Evolutionary conservation across 2,329 filamentous ascomycete species (phyloP).

Genomic region (Stagonosporopsis rhizophila): DNA sequence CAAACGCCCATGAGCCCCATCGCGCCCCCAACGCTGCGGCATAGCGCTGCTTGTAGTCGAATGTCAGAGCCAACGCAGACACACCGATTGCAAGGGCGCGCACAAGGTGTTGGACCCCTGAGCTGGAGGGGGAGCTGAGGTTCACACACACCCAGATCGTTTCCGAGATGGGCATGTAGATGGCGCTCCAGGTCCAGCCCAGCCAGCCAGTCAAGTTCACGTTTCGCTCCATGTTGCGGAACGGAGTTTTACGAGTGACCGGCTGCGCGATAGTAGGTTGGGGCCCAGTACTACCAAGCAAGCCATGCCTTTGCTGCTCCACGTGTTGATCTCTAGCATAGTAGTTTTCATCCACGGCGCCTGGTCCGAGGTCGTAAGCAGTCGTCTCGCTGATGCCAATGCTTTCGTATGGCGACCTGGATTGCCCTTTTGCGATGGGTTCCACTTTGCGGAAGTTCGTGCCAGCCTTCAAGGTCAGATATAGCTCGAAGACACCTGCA

Average conservation of each 20-base stretch:
- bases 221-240: neutral
- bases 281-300: neutral
- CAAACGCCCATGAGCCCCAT: constrained; percentile 17
- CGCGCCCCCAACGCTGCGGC: constrained; percentile 3
- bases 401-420: neutral
- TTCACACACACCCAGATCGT: constrained; percentile 15
- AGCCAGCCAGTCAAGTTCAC: constrained; percentile 9
- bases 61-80: constrained; percentile 16
- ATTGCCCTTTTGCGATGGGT: neutral
- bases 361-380: too few relatives aligned
- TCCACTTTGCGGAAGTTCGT: neutral
- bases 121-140: neutral
- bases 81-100: constrained; percentile 18
- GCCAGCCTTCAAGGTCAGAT: neutral
- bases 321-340: neutral
- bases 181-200: constrained; percentile 18
- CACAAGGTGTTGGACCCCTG: constrained; percentile 3
- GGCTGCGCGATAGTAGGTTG: neutral
- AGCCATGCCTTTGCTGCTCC: neutral
- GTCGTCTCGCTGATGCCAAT: neutral
- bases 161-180: constrained; percentile 20
- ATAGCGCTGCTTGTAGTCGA: constrained; percentile 20
- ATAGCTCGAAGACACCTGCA: neutral
- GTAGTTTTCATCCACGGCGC: neutral
- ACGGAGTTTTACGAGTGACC: neutral